A percentile compares a stretch with the other conserved stretches of the same genome.
phyloP scores from a whole-genome alignment of 2,329 filamentous ascomycete genomes.

The Dactylonectria macrodidyma region DNA sequence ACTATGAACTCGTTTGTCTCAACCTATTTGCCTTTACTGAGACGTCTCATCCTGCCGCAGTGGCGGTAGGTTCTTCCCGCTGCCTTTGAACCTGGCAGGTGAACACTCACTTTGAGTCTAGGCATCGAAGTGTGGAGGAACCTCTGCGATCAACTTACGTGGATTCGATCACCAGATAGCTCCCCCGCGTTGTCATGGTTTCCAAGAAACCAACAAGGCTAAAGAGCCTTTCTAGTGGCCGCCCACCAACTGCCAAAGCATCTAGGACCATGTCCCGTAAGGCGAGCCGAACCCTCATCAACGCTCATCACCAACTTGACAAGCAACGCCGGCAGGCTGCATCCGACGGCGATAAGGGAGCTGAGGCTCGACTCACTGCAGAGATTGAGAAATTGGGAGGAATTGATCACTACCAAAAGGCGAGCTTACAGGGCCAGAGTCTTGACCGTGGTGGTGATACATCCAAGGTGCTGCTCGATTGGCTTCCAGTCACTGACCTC shows the following conservation, averaged over 20 bases:
- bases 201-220: constrained; percentile 60
- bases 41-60: not conserved
- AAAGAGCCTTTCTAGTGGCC: constrained; percentile 64
- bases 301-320: constrained; percentile 75
- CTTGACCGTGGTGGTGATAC: constrained; percentile 78
- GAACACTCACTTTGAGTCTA: not conserved
- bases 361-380: constrained; percentile 62
- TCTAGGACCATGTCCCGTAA: constrained; percentile 74
- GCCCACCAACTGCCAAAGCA: constrained; percentile 69
- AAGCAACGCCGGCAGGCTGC: constrained; percentile 73
- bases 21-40: too few relatives aligned
- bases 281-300: constrained; percentile 75
- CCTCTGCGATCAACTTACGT: not conserved
- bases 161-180: not conserved
- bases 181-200: constrained; percentile 56
- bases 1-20: not conserved
- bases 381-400: constrained; percentile 73
- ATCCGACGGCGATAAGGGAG: constrained; percentile 63
- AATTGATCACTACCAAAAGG: constrained; percentile 75
- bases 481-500: constrained; percentile 62
- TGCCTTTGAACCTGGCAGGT: not conserved
- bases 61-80: not conserved
- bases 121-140: not conserved
- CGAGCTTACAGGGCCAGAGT: constrained; percentile 78
- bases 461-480: constrained; percentile 74